Evolutionary conservation across 495 filamentous ascomycete genomes (phyloP), one percentile per base, ranked within the genome.

Genomic region (Penicillium lividum): DNA sequence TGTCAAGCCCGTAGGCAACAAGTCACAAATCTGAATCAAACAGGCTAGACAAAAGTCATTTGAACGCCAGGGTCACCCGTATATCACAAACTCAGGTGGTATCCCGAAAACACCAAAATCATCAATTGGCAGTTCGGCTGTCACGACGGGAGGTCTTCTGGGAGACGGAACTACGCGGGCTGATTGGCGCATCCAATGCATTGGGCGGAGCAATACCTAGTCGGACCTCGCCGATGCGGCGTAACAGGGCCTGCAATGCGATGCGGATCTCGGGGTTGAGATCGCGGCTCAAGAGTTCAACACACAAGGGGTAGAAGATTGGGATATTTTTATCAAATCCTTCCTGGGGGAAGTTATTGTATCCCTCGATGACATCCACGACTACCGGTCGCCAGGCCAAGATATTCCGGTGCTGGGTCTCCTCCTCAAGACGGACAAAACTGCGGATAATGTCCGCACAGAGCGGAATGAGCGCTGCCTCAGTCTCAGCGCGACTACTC

Each of bases 331-430:
- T 86, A 54, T 83, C 82, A 62, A 98, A 98, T 49, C 86, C 91
- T 36, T 88, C 86, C n/a, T 80, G 77, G 0, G 90, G 89, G 75
- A 97, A 98, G 44, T 88, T 88, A 8, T 86, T 90, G 68, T 93
- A 98, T 2, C 95, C 93, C 61, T 98, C 93, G 33, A 98, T 78
- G n/a, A 98, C 94, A 68, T 97, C 94, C 7, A 98, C 92, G 4
- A 98, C 94, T 1, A 98, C 95, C 1, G 94, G 94, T 34, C 94
- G 81, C 94, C 94, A 98, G 11, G 95, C 96, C 4, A 92, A 83
- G 54, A 98, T 94, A 65, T 98, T 98, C 30, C 94, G 84, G 64
- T 97, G 91, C 71, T 98, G 94, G 31, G 89, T 91, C 58, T 97
- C 93, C 69, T 97, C 93, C 53, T 97, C 94, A 5, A 98, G 84